These are phyloP conservation scores for Cystobasidium sp. DNA, from an alignment of 1,284 basidiomycete genomes.

Conservation along the genomic window DNA sequence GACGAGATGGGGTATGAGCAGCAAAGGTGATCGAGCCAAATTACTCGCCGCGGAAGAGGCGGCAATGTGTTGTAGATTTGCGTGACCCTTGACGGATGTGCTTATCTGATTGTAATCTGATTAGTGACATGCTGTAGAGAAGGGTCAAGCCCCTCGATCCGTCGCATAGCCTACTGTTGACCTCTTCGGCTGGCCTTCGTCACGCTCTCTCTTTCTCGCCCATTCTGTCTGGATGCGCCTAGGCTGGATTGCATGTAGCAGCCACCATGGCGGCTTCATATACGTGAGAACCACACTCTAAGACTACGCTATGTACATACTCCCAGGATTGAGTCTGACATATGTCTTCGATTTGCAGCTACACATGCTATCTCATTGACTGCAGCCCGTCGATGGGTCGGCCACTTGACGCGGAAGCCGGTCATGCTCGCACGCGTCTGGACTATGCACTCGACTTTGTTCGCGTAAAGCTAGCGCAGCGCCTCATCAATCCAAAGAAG, in stretches of 20 bases:
- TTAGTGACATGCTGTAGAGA: too few relatives aligned
- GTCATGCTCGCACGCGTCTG: constrained; percentile 13
- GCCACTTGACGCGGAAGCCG: constrained; percentile 9
- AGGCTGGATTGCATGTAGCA: background rate
- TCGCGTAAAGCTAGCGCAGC: constrained; percentile 33
- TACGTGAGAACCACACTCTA: background rate
- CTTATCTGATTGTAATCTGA: too few relatives aligned
- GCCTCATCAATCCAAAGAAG: constrained; percentile 42
- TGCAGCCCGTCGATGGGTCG: constrained; percentile 28
- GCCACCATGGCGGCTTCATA: constrained; percentile 33
- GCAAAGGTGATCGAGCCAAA: too few relatives aligned
- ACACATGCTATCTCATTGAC: constrained; percentile 43
- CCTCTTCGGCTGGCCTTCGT: background rate
- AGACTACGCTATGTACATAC: background rate
- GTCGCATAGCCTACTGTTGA: background rate
- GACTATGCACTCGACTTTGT: constrained; percentile 42
- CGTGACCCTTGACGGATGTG: too few relatives aligned
- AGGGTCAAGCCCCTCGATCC: too few relatives aligned
- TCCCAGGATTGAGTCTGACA: background rate
- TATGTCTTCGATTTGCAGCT: background rate
- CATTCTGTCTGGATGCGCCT: background rate
- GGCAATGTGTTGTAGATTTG: too few relatives aligned
- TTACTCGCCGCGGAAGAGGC: too few relatives aligned
- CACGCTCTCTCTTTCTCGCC: background rate
- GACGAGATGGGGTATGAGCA: too few relatives aligned